These are phyloP conservation scores for Arctostaphylos glauca DNA, from an alignment of 148 eudicot species.

Conservation along the genomic window DNA sequence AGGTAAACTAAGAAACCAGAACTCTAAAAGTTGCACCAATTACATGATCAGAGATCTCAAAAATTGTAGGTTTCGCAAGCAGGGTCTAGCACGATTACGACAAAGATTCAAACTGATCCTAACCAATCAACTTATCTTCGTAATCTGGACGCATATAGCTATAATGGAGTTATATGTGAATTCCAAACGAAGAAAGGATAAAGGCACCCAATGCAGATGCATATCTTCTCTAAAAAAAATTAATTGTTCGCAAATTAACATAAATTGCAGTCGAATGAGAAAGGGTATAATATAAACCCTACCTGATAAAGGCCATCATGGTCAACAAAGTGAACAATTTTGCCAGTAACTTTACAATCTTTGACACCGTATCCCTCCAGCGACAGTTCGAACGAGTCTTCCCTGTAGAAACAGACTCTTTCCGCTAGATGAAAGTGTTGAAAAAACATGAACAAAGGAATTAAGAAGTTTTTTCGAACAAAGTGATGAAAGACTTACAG, in stretches of 20 bases:
- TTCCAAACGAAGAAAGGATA: neutral
- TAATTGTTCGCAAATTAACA: neutral
- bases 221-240: neutral
- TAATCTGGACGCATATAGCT: neutral
- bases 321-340: constrained; percentile 52
- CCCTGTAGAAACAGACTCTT: constrained; percentile 28
- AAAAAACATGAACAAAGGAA: neutral
- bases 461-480: neutral
- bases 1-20: neutral
- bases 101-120: neutral
- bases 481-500: constrained; percentile 37
- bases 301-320: constrained; percentile 42
- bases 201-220: neutral
- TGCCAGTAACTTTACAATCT: constrained; percentile 52
- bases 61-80: neutral
- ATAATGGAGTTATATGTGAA: neutral
- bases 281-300: neutral
- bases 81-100: neutral
- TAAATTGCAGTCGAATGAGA: neutral
- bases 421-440: neutral
- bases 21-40: neutral
- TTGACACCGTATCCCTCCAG: constrained; percentile 59
- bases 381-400: constrained; percentile 49
- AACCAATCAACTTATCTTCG: neutral
- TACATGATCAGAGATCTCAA: neutral